These are phyloP conservation scores for Lasiodiplodia sp. DNA, from an alignment of 2,329 filamentous ascomycete species.

Conservation along the genomic window DNA sequence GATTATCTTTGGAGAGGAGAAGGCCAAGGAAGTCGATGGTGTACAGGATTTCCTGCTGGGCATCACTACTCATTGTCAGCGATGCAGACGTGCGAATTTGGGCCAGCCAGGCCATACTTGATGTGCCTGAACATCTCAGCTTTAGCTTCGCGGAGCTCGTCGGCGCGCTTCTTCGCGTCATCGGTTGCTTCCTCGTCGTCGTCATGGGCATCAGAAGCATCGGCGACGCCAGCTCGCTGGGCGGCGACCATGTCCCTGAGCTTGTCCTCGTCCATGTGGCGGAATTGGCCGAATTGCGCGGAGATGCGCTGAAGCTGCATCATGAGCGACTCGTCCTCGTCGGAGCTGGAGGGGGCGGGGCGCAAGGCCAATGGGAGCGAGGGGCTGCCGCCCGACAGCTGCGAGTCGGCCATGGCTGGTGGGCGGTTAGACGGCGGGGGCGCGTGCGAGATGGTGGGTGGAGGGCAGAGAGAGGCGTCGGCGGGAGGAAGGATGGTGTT, in stretches of 20 bases:
- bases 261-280: conserved; percentile 76
- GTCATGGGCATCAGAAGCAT: conserved; percentile 54
- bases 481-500: not conserved
- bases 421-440: not conserved
- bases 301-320: conserved; percentile 83
- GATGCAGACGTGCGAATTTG: not conserved
- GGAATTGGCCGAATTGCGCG: conserved; percentile 79
- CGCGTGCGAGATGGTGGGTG: not conserved
- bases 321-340: conserved; percentile 65
- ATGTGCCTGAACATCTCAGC: conserved; percentile 52
- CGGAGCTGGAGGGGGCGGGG: conserved; percentile 60
- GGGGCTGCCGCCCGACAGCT: conserved; percentile 39
- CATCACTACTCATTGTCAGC: conserved; percentile 42
- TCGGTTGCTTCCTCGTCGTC: conserved; percentile 52
- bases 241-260: conserved; percentile 71
- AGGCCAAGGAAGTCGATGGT: conserved; percentile 85
- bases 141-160: conserved; percentile 50
- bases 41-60: conserved; percentile 69
- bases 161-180: conserved; percentile 44
- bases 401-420: conserved; percentile 15
- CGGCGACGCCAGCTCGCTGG: conserved; percentile 51
- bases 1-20: conserved; percentile 81
- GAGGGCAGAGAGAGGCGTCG: not conserved
- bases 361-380: conserved; percentile 63
- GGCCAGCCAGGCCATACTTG: conserved; percentile 39